Evolutionary conservation across 495 filamentous ascomycete species (phyloP), one percentile per base, ranked within the genome.

Genomic region (Tuber indicum): DNA sequence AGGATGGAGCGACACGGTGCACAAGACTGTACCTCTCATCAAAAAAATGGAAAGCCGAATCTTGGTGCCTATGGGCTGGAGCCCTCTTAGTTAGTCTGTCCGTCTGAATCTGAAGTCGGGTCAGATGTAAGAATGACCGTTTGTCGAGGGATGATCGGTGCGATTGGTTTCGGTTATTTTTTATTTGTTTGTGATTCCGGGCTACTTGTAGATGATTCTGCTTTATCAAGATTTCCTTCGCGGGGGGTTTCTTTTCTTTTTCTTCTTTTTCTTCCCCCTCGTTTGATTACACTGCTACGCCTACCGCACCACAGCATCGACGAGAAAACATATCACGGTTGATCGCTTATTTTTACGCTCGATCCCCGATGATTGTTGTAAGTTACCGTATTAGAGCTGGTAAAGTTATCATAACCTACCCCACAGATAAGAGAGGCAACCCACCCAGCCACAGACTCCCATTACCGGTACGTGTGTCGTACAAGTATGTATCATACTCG

Each of bases 11-110:
- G 94, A 98, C 81, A 99, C 96, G 49, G 96, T 99, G 49, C 96
- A 99, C 86, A 97, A 97, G 88, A 99, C 96, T 1, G 96, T 99
- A 62, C 96, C 96, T 32, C 87, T 99, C 73, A 99, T 99, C 83
- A 94, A 96, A 87, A 91, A 86, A 75, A 99, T 99, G 96, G 92
- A 94, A 88, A 96, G 92, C 84, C 88, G 92, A 83, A 94, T 99
- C 82, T 84, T 99, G 82, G 91, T 98, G 75, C 94, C 96, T 7
- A 93, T 97, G 92, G 91, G 93, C 12, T 99, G 96, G 96, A 95
- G 92, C 79, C 94, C 96, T 10, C 93, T 98, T 79, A 82, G 84
- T 75, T 86, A 85, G 82, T 82, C 79, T 78, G 73, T 70, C 72
- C 76, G 47, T 76, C 79, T 77, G 71, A 75, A 66, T 17, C 76